Conservation (phyloP, 257 asterid species). For the Fraxinus anomala region DNA sequence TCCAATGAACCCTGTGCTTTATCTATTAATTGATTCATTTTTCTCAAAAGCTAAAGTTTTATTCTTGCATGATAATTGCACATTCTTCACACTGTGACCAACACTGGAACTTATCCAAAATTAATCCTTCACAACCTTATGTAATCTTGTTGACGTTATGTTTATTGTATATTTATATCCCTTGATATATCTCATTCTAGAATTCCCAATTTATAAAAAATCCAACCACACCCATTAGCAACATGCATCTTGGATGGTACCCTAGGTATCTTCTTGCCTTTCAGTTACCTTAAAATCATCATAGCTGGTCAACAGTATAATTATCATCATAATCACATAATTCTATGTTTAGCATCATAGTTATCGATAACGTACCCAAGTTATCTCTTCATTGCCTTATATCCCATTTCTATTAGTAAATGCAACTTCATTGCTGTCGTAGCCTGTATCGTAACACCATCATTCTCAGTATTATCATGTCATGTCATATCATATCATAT, state of each 20-base stretch:
- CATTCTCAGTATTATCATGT: neutral
- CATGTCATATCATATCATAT: neutral
- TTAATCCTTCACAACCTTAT: neutral
- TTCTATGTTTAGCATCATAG: neutral
- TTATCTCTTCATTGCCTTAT: neutral
- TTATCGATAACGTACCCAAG: neutral
- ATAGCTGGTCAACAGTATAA: neutral
- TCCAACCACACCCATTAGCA: too few relatives aligned
- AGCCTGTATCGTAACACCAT: neutral
- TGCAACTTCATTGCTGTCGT: neutral
- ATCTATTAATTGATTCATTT: constrained; percentile 16
- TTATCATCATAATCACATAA: neutral
- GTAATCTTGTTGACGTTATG: too few relatives aligned
- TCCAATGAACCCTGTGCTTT: constrained; percentile 6
- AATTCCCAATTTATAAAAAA: too few relatives aligned
- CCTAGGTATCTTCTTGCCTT: neutral
- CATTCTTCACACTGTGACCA: constrained; percentile 4
- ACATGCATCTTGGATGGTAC: neutral
- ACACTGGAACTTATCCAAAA: neutral
- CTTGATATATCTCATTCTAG: too few relatives aligned
- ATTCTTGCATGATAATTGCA: neutral
- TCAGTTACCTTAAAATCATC: neutral
- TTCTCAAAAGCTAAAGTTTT: neutral
- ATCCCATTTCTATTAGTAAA: neutral
- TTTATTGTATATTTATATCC: too few relatives aligned